A percentile compares a stretch with the other conserved stretches of the same genome.
Evolutionary conservation across 257 asterid species (phyloP).

Genomic region (Osmanthus fragrans): DNA sequence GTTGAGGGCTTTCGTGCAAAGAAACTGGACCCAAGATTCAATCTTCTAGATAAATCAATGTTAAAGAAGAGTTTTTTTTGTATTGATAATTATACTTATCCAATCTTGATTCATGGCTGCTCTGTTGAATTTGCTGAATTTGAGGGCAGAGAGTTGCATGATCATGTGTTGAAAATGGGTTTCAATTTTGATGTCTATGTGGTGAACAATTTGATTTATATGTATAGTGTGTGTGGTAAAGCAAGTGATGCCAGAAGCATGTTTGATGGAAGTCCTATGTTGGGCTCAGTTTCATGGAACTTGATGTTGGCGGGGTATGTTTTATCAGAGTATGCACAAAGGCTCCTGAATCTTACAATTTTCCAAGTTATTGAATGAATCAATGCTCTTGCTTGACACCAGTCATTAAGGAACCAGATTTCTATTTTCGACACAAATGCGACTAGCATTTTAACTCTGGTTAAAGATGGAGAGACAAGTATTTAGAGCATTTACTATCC

Average conservation of each 20-base stretch:
- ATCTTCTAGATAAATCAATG: slow-evolving; percentile 62
- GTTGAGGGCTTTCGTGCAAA: slow-evolving; percentile 62
- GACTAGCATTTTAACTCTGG: background rate
- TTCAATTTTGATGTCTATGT: slow-evolving; percentile 68
- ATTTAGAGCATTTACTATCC: background rate
- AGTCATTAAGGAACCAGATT: background rate
- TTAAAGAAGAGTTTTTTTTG: slow-evolving; percentile 31
- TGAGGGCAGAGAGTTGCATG: slow-evolving; percentile 73
- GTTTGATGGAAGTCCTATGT: slow-evolving; percentile 76
- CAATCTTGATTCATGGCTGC: slow-evolving; percentile 67
- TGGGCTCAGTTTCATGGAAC: slow-evolving; percentile 81
- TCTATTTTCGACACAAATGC: background rate
- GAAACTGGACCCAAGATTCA: slow-evolving; percentile 46
- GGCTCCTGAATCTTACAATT: too few relatives aligned
- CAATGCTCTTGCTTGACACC: background rate
- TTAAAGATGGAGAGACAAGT: background rate
- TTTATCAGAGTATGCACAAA: slow-evolving; percentile 39
- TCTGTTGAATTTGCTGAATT: slow-evolving; percentile 35
- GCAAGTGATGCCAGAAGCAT: slow-evolving; percentile 64
- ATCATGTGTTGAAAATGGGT: slow-evolving; percentile 64
- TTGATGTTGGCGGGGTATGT: slow-evolving; percentile 85
- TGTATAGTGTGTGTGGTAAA: slow-evolving; percentile 60
- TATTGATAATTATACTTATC: slow-evolving; percentile 70
- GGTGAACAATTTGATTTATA: slow-evolving; percentile 72
- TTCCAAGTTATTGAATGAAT: background rate